Evolutionary conservation across 495 filamentous ascomycete genomes (phyloP), one percentile per base, ranked within the genome.

Genomic region (Entonaema liquescens): DNA sequence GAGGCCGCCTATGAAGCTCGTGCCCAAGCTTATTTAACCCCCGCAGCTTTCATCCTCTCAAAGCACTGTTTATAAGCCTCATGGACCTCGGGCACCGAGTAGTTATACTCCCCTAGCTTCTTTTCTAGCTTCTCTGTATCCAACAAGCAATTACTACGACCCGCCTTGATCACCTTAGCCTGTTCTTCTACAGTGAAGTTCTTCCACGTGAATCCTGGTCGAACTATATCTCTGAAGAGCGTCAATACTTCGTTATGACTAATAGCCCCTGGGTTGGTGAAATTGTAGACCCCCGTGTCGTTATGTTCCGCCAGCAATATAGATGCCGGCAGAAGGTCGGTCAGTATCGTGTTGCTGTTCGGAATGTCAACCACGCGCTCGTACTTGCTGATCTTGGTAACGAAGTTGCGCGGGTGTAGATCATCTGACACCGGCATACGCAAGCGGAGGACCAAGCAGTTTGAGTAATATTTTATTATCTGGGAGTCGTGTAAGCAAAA

Each of bases 361-460:
- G 87, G 88, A 42, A 90, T 87, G 73, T 89, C 83, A 50, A 90
- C 87, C 31, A 90, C 87, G 26, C 81, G 82, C 38, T 88, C 86
- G 73, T 90, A 90, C 74, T 84, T 83, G 72, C 83, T 79, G 70
- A 90, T 90, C 79, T 90, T 90, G 70, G 88, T 90, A 70, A 90
- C 87, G 72, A 90, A 90, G 79, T 85, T 89, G 72, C 88, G 86
- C 36, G 85, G 74, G 76, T 90, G 88, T 44, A 90, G 77, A 79
- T 90, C 87, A 77, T 90, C 88, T 60, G 84, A 87, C 65, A 90
- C 88, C n/a, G 88, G 88, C 88, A 90, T 90, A 58, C 88, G 86
- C 56, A 90, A 79, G 62, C 88, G 86, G 33, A 90, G 81, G 71
- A 90, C 84, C 47, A 90, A 79, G 72, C 76, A 80, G 76, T 89